Evolutionary conservation across 805 yeast genomes (phyloP).

Genomic region (Yarrowia keelungensis): DNA sequence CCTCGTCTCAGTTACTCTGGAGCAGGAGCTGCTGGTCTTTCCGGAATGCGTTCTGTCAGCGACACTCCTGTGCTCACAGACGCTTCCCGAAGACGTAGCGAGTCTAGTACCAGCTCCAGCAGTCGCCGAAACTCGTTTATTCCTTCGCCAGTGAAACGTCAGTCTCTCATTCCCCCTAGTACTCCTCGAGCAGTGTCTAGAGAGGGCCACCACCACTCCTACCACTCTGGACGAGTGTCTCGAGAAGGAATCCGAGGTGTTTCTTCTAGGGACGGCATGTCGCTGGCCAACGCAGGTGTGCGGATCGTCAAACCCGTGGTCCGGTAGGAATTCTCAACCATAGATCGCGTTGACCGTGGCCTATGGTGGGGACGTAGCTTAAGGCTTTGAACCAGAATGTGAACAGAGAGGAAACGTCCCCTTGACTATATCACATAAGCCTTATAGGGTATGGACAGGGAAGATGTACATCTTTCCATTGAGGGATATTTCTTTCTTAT

Average conservation of each 20-base stretch:
- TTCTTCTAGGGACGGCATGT: constrained; percentile 29
- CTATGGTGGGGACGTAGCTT: constrained; percentile 37
- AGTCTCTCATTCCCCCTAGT: constrained; percentile 11
- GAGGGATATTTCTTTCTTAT: too few species aligned
- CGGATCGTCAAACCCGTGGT: constrained; percentile 18
- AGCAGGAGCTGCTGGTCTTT: constrained; percentile 5
- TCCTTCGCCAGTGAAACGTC: constrained; percentile 28
- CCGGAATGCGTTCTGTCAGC: constrained; percentile 23
- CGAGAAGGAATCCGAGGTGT: constrained; percentile 28
- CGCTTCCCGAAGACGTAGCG: constrained; percentile 6
- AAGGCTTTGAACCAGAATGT: constrained; percentile 16
- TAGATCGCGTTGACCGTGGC: constrained; percentile 37
- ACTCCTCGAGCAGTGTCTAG: constrained; percentile 12
- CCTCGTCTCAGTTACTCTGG: constrained; percentile 22
- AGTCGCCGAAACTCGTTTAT: constrained; percentile 21
- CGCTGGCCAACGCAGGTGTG: constrained; percentile 31
- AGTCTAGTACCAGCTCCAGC: not conserved
- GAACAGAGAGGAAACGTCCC: not conserved
- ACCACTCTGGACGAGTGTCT: constrained; percentile 29
- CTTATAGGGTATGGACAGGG: not conserved
- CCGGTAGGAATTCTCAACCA: constrained; percentile 36
- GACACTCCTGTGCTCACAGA: constrained; percentile 16
- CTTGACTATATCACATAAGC: constrained; percentile 14
- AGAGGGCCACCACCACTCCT: constrained; percentile 1
- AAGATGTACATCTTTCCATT: too few species aligned